Evolutionary conservation across 805 yeast genomes (phyloP), one percentile per base, ranked within the genome.

Genomic region (Zygoascus bituminiphila): DNA sequence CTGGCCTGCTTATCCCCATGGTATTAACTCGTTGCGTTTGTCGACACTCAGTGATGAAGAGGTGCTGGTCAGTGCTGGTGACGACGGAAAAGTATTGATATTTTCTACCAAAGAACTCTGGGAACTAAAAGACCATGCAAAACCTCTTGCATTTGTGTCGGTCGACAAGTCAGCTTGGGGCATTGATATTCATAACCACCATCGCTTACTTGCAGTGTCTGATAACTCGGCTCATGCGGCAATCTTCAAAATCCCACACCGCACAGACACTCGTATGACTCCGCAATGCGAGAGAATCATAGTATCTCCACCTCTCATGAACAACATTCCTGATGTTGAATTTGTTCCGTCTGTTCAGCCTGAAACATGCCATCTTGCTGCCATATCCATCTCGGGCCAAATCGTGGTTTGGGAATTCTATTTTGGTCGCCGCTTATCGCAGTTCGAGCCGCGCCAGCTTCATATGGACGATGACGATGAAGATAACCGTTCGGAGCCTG

Each of bases 111-210:
- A 71, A 1, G 61, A 60, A 4, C 56, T 60, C 2, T 51, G 78
- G 0, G 42, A 66, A 17, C 54, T 57, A 10, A 45, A 56, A 7
- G 37, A 31, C 24, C 19, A 31, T 12, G 38, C 38, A 22, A 23
- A 33, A 24, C 54, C 56, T 5, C 17, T 41, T 7, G 40, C 24
- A 8, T 10, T 26, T 21, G 24, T 44, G 12, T 24, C 21, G 20
- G 42, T 1, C 10, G 38, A 38, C 29, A 42, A 43, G 22, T 77
- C 84, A 1, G 77, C 74, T 1, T 82, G 88, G 88, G 85, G 86
- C 0, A 55, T 78, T 17, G 84, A 79, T 56, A 62, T 74, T 35
- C 53, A 62, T n/a, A 57, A 54, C 2, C 24, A 52, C 41, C 67
- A 61, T 33, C 58, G 68, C 47, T 47, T 75, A 38, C 51, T 81